These are phyloP conservation scores for Pythium apleroticum DNA, from an alignment of 352 stramenopile species.

Conservation along the genomic window DNA sequence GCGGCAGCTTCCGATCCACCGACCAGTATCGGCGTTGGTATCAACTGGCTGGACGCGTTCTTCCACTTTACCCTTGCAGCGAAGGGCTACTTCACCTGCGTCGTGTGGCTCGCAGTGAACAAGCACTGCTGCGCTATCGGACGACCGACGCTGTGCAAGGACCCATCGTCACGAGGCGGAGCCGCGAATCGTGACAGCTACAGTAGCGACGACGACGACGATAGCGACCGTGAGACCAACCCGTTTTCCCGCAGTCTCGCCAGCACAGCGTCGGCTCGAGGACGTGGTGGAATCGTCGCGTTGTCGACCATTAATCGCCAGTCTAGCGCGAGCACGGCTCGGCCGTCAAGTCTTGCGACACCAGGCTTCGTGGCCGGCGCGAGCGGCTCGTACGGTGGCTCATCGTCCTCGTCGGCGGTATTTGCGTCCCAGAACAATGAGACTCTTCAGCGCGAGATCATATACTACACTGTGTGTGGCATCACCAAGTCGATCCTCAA, in stretches of 20 bases:
- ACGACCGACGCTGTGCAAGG: conserved; percentile 11
- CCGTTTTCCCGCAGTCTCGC: not conserved
- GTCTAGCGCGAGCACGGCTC: conserved; percentile 1
- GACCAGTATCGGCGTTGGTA: conserved; percentile 1
- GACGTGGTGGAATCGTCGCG: not conserved
- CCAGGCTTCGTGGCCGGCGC: not conserved
- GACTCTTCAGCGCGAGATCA: conserved; percentile 78
- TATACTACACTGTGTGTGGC: conserved; percentile 81
- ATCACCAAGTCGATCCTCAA: conserved; percentile 76
- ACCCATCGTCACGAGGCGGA: not conserved
- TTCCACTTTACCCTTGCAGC: conserved; percentile 64
- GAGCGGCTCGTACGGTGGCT: not conserved
- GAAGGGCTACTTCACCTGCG: conserved; percentile 62
- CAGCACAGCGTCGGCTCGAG: not conserved
- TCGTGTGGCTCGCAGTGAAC: conserved; percentile 71
- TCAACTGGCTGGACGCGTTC: conserved; percentile 45
- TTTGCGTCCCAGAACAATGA: conserved; percentile 69
- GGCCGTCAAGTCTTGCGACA: conserved; percentile 5
- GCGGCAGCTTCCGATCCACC: not conserved
- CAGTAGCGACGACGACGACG: conserved; percentile 12
- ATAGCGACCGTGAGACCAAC: conserved; percentile 17
- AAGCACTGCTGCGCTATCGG: conserved; percentile 51
- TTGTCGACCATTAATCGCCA: conserved; percentile 4
- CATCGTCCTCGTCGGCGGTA: not conserved
- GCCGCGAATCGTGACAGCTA: conserved; percentile 2